These are phyloP conservation scores for Malassezia sp. DNA, from an alignment of 1,284 basidiomycete species.

Conservation along the genomic window DNA sequence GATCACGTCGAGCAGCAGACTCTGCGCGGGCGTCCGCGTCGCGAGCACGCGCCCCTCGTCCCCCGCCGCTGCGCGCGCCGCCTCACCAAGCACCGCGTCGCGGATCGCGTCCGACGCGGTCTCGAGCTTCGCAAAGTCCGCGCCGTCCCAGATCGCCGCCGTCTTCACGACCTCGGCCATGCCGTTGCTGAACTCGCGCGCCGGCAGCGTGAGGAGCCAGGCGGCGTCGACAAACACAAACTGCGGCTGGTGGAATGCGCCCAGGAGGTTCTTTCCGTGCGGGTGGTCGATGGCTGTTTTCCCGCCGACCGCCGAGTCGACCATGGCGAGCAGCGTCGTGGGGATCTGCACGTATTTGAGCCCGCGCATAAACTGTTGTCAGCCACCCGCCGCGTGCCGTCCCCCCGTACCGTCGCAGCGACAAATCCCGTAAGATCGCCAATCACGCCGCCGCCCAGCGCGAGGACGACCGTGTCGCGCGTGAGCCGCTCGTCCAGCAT, in stretches of 20 bases:
- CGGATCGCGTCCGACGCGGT: conserved; percentile 35
- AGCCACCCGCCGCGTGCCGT: too few species aligned
- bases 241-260: conserved; percentile 94
- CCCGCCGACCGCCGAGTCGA: conserved; percentile 91
- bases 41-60: conserved; percentile 34
- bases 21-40: conserved; percentile 37
- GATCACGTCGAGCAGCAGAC: conserved; percentile 43
- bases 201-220: conserved; percentile 83
- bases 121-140: conserved; percentile 45
- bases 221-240: conserved; percentile 96
- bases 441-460: conserved; percentile 90
- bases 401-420: conserved; percentile 78
- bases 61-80: conserved; percentile 19
- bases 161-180: conserved; percentile 89
- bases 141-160: conserved; percentile 45
- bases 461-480: conserved; percentile 81
- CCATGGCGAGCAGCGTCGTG: conserved; percentile 93
- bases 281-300: conserved; percentile 97
- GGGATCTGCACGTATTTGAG: conserved; percentile 91
- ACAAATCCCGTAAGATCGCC: conserved; percentile 90
- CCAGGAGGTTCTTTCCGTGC: conserved; percentile 93
- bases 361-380: conserved; percentile 52
- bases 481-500: conserved; percentile 78
- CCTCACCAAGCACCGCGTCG: conserved; percentile 36
- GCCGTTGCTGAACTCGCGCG: conserved; percentile 88